Evolutionary conservation across 495 filamentous ascomycete genomes (phyloP).

Genomic region (Thozetella sp.): DNA sequence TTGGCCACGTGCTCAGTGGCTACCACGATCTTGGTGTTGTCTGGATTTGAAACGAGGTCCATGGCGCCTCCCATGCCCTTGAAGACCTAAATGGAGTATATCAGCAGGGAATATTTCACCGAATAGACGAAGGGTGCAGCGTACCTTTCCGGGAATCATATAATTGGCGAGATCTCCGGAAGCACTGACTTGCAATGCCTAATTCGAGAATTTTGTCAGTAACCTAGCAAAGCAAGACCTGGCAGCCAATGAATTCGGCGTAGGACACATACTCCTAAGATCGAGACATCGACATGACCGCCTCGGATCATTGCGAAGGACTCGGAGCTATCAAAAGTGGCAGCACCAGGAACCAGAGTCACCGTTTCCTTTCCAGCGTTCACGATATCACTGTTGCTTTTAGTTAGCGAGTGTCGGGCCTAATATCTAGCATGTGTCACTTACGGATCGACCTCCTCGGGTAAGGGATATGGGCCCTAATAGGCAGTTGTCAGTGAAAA

Average conservation of each 20-base stretch:
- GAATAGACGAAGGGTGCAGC: no score
- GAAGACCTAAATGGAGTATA: constrained; percentile 23
- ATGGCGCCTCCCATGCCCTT: constrained; percentile 68
- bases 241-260: not conserved
- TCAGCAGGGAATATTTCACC: not conserved
- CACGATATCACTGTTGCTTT: constrained; percentile 46
- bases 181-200: constrained; percentile 58
- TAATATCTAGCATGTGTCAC: constrained; percentile 4
- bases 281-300: constrained; percentile 61
- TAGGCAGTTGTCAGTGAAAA: not conserved
- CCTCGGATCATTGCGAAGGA: constrained; percentile 65
- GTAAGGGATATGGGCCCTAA: constrained; percentile 56
- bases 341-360: constrained; percentile 56
- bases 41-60: constrained; percentile 63
- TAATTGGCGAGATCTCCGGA: constrained; percentile 63
- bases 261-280: constrained; percentile 43
- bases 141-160: constrained; percentile 63
- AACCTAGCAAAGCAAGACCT: not conserved
- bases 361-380: constrained; percentile 67
- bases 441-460: constrained; percentile 52
- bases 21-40: constrained; percentile 62
- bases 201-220: not conserved
- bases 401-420: not conserved
- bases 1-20: constrained; percentile 65
- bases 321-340: constrained; percentile 59